These are phyloP conservation scores for Entelexis paramagnoliae DNA, from an alignment of 1,139 yeast species.

Conservation along the genomic window DNA sequence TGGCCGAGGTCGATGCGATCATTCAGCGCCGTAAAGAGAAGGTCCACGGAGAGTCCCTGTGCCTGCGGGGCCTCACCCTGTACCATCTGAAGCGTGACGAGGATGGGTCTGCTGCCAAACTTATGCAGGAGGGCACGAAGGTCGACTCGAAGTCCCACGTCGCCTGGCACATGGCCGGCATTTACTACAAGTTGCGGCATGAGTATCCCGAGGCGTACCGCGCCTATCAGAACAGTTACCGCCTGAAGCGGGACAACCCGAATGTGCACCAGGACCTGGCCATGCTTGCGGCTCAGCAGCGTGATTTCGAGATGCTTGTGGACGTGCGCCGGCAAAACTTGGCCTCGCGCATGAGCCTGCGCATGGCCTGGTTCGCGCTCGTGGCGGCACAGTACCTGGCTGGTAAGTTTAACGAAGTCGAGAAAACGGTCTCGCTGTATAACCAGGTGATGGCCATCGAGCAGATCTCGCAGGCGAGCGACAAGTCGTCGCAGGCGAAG, in stretches of 20 bases:
- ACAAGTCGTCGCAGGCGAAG: slow-evolving; percentile 22
- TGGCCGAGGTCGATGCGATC: slow-evolving; percentile 64
- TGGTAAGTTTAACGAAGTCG: slow-evolving; percentile 57
- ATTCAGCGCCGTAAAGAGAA: slow-evolving; percentile 57
- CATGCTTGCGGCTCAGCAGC: slow-evolving; percentile 63
- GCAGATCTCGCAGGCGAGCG: slow-evolving; percentile 18
- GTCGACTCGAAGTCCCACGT: slow-evolving; percentile 52
- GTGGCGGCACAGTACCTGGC: slow-evolving; percentile 79
- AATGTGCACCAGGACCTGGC: slow-evolving; percentile 77
- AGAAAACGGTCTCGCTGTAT: slow-evolving; percentile 59
- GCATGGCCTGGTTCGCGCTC: slow-evolving; percentile 86
- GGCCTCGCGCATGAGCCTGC: slow-evolving; percentile 68
- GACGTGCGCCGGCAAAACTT: slow-evolving; percentile 58
- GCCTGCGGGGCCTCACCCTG: slow-evolving; percentile 70
- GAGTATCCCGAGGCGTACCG: slow-evolving; percentile 69
- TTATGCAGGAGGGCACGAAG: slow-evolving; percentile 50
- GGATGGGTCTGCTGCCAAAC: slow-evolving; percentile 50
- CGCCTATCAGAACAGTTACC: slow-evolving; percentile 68
- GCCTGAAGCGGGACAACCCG: slow-evolving; percentile 67
- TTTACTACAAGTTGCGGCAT: slow-evolving; percentile 61
- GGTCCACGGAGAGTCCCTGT: slow-evolving; percentile 64
- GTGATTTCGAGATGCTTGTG: slow-evolving; percentile 58
- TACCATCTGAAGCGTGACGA: slow-evolving; percentile 39
- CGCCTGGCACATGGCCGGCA: slow-evolving; percentile 78
- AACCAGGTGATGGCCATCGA: slow-evolving; percentile 34